Evolutionary conservation across 306 rosid species (phyloP).

Genomic region (Casuarina glauca): DNA sequence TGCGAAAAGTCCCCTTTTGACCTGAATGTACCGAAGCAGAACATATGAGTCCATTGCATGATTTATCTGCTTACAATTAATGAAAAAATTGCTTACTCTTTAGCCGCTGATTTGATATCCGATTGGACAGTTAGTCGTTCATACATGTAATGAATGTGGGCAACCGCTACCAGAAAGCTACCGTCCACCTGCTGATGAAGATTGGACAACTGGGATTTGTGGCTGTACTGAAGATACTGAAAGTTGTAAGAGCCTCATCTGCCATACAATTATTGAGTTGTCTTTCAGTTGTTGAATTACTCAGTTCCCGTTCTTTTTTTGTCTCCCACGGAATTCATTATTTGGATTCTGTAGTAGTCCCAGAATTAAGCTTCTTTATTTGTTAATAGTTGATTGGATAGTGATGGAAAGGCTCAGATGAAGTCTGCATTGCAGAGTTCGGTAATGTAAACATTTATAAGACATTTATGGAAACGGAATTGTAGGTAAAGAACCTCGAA

Average conservation of each 20-base stretch:
- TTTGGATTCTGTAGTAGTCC: neutral
- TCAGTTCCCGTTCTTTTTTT: neutral
- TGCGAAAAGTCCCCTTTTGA: neutral
- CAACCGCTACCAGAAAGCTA: conserved; percentile 73
- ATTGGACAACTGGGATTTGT: conserved; percentile 73
- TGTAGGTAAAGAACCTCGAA: neutral
- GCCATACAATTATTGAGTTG: neutral
- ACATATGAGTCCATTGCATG: neutral
- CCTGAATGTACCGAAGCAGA: neutral
- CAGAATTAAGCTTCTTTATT: neutral
- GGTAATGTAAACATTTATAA: neutral
- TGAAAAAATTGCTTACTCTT: neutral
- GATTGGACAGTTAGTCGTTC: conserved; percentile 51
- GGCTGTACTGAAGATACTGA: conserved; percentile 61
- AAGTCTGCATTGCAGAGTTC: neutral
- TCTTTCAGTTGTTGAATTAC: neutral
- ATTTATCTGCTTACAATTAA: neutral
- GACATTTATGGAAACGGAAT: neutral
- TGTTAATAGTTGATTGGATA: neutral
- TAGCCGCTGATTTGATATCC: neutral
- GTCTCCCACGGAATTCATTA: neutral
- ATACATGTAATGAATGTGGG: conserved; percentile 60
- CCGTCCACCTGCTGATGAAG: conserved; percentile 69
- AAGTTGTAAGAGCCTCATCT: conserved; percentile 48
- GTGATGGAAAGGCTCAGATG: neutral